Conservation (phyloP, 768 basidiomycete species). For the Kondoa subrosea region DNA sequence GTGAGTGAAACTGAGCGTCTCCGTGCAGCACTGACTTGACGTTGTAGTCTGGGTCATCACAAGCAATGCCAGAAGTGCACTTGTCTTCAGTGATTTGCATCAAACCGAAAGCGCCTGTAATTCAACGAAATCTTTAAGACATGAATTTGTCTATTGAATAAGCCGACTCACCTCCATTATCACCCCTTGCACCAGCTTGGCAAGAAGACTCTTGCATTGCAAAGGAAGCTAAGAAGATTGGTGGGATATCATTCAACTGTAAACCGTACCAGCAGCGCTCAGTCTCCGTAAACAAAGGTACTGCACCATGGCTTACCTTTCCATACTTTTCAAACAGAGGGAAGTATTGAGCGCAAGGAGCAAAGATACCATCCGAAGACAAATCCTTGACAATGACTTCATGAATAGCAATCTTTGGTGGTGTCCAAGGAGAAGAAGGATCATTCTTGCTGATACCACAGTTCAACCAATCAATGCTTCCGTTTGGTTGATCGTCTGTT, state of each 20-base stretch:
- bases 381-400: background rate
- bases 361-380: background rate
- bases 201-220: slow-evolving; percentile 62
- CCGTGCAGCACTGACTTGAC: too few relatives aligned
- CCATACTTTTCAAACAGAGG: too few relatives aligned
- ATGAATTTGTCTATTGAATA: background rate
- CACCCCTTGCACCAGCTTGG: background rate
- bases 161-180: background rate
- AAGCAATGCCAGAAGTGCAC: slow-evolving; percentile 35
- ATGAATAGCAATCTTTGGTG: background rate
- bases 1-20: too few relatives aligned
- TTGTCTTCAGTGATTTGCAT: slow-evolving; percentile 74
- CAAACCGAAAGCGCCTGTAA: slow-evolving; percentile 37
- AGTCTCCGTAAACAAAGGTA: too few relatives aligned
- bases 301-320: too few relatives aligned
- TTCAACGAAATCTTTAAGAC: slow-evolving; percentile 39
- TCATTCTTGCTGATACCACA: background rate
- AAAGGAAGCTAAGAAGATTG: slow-evolving; percentile 43
- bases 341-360: slow-evolving; percentile 1
- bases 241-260: slow-evolving; percentile 3
- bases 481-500: background rate
- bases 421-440: background rate
- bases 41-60: background rate
- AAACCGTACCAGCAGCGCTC: too few relatives aligned
- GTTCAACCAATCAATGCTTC: slow-evolving; percentile 1